Conservation (phyloP, 169 alveolate species). For the Cryptosporidium meleagridis region DNA sequence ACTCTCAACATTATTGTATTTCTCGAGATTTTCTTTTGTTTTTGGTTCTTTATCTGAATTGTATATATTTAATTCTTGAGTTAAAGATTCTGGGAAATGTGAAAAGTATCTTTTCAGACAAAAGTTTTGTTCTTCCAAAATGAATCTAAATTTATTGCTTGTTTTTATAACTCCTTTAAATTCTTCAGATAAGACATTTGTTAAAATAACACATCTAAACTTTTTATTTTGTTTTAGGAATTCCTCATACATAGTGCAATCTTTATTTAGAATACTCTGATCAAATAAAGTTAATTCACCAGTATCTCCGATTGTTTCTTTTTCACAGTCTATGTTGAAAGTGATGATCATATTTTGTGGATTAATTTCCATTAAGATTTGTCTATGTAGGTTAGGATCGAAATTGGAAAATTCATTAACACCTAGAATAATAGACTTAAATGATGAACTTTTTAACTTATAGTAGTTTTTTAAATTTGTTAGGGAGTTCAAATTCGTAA, state of each 20-base stretch:
- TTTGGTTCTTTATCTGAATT: background rate
- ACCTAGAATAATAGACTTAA: conserved; percentile 20
- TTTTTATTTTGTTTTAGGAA: background rate
- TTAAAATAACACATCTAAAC: background rate
- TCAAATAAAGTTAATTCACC: background rate
- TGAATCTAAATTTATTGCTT: background rate
- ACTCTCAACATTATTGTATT: background rate
- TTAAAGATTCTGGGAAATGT: background rate
- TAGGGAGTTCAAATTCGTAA: background rate
- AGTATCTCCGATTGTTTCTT: background rate
- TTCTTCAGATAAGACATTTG: background rate
- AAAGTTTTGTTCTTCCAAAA: background rate
- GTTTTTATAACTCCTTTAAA: background rate
- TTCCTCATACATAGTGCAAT: background rate
- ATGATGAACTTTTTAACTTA: background rate
- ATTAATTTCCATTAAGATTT: background rate
- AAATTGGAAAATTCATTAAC: conserved; percentile 1
- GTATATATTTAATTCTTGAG: background rate
- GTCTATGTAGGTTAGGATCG: background rate
- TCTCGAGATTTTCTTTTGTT: too few species aligned
- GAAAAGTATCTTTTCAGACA: background rate
- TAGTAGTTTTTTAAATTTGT: background rate
- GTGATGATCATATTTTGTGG: conserved; percentile 21
- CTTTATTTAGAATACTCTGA: background rate
- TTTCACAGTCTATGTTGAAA: background rate